Percentiles rank a stretch among this genome's conserved stretches.
These are phyloP conservation scores for Taphrina communis DNA, from an alignment of 1,139 yeast genomes.

Conservation along the genomic window DNA sequence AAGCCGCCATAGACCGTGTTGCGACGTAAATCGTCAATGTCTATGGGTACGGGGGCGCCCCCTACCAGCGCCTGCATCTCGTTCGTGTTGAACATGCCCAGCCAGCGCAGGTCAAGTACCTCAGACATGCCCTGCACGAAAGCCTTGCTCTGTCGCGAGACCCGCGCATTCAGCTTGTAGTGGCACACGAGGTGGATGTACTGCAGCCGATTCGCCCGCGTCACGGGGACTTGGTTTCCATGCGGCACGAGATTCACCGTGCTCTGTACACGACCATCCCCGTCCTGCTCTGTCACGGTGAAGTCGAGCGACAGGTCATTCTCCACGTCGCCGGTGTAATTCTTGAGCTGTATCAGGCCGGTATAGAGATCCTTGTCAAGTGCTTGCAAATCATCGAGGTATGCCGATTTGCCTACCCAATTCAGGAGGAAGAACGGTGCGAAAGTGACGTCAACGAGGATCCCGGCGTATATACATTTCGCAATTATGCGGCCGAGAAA, in stretches of 20 bases:
- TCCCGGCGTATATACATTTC: constrained; percentile 84
- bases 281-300: constrained; percentile 53
- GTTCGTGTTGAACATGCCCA: constrained; percentile 78
- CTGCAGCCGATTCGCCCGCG: constrained; percentile 66
- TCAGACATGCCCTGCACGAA: constrained; percentile 75
- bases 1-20: constrained; percentile 73
- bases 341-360: constrained; percentile 67
- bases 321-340: constrained; percentile 65
- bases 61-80: constrained; percentile 86
- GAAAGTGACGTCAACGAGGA: constrained; percentile 79
- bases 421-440: constrained; percentile 85
- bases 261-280: constrained; percentile 49
- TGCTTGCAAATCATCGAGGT: constrained; percentile 72
- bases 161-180: constrained; percentile 71
- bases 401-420: constrained; percentile 55
- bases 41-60: constrained; percentile 74
- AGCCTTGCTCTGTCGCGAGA: constrained; percentile 63
- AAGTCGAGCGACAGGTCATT: constrained; percentile 68
- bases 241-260: constrained; percentile 66
- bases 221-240: constrained; percentile 65
- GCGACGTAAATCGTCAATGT: constrained; percentile 68
- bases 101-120: constrained; percentile 74
- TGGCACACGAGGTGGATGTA: constrained; percentile 81
- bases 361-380: constrained; percentile 72
- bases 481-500: constrained; percentile 86